phyloP scores from a whole-genome alignment of 2,329 filamentous ascomycete species.

The Moelleriella libera region DNA sequence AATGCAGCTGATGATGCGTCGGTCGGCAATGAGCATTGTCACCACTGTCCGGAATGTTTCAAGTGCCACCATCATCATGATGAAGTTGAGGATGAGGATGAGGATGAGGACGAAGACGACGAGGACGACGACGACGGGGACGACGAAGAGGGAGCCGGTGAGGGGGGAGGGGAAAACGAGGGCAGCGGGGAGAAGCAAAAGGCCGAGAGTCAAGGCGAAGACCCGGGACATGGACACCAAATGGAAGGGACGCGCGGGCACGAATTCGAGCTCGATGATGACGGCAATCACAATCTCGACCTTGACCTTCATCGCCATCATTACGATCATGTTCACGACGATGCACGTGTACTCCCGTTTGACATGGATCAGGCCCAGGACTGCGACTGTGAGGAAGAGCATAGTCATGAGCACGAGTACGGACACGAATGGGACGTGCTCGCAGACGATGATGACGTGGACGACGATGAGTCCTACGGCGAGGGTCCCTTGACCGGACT shows the following conservation, averaged over 20 bases:
- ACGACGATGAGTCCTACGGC: slow-evolving; percentile 66
- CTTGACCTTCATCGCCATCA: slow-evolving; percentile 23
- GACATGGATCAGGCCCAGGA: slow-evolving; percentile 14
- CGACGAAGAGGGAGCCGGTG: too few species aligned
- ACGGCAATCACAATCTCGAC: slow-evolving; percentile 20
- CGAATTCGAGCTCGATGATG: slow-evolving; percentile 8
- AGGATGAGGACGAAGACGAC: slow-evolving; percentile 16
- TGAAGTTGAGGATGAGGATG: slow-evolving; percentile 14
- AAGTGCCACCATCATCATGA: slow-evolving; percentile 16
- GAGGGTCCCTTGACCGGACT: slow-evolving; percentile 71
- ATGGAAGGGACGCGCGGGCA: not conserved
- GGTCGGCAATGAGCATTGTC: slow-evolving; percentile 22
- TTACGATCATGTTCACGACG: slow-evolving; percentile 14
- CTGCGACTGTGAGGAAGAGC: slow-evolving; percentile 16
- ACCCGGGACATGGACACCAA: not conserved
- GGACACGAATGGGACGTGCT: slow-evolving; percentile 35
- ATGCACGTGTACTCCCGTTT: not conserved
- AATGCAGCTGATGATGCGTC: slow-evolving; percentile 23
- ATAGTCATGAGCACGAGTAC: slow-evolving; percentile 5
- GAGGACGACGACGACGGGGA: not conserved
- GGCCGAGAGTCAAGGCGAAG: too few species aligned
- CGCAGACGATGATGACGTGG: slow-evolving; percentile 52
- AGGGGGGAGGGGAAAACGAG: too few species aligned
- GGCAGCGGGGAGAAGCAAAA: too few species aligned
- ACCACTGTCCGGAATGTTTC: slow-evolving; percentile 16